These are phyloP conservation scores for Silene noctiflora DNA, from an alignment of 179 eudicot genomes.

Conservation along the genomic window DNA sequence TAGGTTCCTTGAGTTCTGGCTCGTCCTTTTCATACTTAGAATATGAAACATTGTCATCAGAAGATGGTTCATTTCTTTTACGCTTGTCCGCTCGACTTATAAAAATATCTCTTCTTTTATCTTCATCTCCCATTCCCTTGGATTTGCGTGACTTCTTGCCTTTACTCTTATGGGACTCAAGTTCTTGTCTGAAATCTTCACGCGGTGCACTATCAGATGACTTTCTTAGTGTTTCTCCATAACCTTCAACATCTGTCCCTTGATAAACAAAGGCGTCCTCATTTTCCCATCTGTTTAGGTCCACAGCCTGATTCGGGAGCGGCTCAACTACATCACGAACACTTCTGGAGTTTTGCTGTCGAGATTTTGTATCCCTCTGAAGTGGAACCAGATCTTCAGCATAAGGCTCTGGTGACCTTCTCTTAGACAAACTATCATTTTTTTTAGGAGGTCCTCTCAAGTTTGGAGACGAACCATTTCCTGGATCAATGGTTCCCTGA, in stretches of 20 bases:
- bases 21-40: slow-evolving; percentile 84
- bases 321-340: slow-evolving; percentile 37
- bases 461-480: slow-evolving; percentile 39
- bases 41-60: slow-evolving; percentile 66
- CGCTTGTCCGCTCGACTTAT: slow-evolving; percentile 44
- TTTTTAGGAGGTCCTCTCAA: slow-evolving; percentile 34
- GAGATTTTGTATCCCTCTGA: slow-evolving; percentile 34
- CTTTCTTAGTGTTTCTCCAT: slow-evolving; percentile 56
- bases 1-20: slow-evolving; percentile 88
- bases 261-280: slow-evolving; percentile 43
- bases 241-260: slow-evolving; percentile 48
- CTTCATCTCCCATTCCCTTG: slow-evolving; percentile 35
- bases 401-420: slow-evolving; percentile 41
- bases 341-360: slow-evolving; percentile 35
- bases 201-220: slow-evolving; percentile 26
- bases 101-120: slow-evolving; percentile 40
- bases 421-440: slow-evolving; percentile 39
- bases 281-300: slow-evolving; percentile 39
- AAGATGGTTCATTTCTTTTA: slow-evolving; percentile 64
- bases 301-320: slow-evolving; percentile 35
- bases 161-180: slow-evolving; percentile 40
- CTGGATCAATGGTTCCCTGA: slow-evolving; percentile 37
- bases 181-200: slow-evolving; percentile 44
- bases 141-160: slow-evolving; percentile 58
- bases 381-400: slow-evolving; percentile 42